Evolutionary conservation across 1,284 basidiomycete genomes (phyloP), one percentile per base, ranked within the genome.

Genomic region (Melampsora abietis-canadensis): DNA sequence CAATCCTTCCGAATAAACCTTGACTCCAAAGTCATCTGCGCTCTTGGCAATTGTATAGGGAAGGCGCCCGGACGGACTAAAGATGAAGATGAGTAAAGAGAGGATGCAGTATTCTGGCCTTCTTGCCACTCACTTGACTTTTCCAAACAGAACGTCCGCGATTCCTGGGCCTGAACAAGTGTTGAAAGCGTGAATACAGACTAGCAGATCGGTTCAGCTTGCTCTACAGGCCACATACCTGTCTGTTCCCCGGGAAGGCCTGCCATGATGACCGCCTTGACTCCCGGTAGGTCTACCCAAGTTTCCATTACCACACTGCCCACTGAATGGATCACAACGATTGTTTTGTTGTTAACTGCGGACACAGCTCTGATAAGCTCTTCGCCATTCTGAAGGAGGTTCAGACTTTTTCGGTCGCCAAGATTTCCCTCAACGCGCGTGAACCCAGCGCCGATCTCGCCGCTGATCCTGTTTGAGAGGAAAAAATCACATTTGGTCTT

Each of bases 301-400:
- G 62, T 46, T 78, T 78, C 69, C 75, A 77, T 78, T 65, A 76
- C 70, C 46, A 79, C 77, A 46, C 77, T 75, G 12, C 75, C 72
- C 61, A 76, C 77, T 66, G 87, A 87, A 82, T 94, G 88, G 27
- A 89, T 85, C 46, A 94, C 85, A 19, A 94, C 92, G 61, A 94
- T 86, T 0, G 90, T 92, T 83, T 94, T 92, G 78, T 85, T 86
- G 78, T 80, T 80, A 30, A 77, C 77, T 12, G 78, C 76, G 2
- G 82, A 81, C 24, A 83, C 81, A 6, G 19, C 81, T 81, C 31
- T 83, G 80, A 75, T 80, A 14, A 83, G 51, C 80, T 82, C 61
- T 78, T 82, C 37, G 78, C 82, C 67, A 19, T 80, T 80, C 15
- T 81, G 79, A 65, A 82, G 81, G 31, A 84, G 78, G 27, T 77